Base-by-base conservation (phyloP, 202 grass and related monocot genomes). In the Zoysia matrella region DNA sequence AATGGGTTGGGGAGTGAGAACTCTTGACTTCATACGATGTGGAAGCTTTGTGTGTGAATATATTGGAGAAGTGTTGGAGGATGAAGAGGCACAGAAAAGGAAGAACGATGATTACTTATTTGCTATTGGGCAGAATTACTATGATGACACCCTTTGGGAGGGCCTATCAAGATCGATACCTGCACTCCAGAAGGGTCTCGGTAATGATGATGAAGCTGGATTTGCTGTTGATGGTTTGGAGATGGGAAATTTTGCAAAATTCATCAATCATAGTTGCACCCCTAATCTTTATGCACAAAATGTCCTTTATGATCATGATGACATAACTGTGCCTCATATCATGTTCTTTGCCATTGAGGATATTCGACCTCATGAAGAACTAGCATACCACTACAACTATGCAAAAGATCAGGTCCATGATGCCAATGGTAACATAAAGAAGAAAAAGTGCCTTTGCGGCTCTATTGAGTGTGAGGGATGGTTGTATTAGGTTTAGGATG, bases 1-100 rank as follows among this genome's bases (percentile, higher is more conserved):
- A 60, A 95, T 91, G 92, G 92, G 92, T 39, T 98, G 95, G 95
- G 95, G 95, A 53, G 92, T 95, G 36, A 88, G 91, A 71, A 88
- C 86, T 42, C 83, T 98, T 9, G 80, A 91, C 41, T 91, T 71
- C 18, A 98, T 98, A 87, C 90, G 84, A 77, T 90, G 82, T 81
- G 95, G 95, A 86, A 90, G 92, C 66, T 98, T 95, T 82, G 88
- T 98, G 3, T 95, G 90, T 80, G 95, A 98, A 81, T 98, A 93
- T 84, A 88, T 94, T 47, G 95, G 92, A 7, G 92, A 95, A 60
- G 51, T 98, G 39, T 73, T 95, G 45, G 80, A 92, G 60, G 95
- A 95, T 46, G 88, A 95, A 81, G 88, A 95, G 67, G 90, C 95
- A 58, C 92, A 98, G 68, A 88, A 76, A 62, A 93, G 88, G 72